Evolutionary conservation across 2,329 filamentous ascomycete genomes (phyloP).

Genomic region (Phialemonium atrogriseum): DNA sequence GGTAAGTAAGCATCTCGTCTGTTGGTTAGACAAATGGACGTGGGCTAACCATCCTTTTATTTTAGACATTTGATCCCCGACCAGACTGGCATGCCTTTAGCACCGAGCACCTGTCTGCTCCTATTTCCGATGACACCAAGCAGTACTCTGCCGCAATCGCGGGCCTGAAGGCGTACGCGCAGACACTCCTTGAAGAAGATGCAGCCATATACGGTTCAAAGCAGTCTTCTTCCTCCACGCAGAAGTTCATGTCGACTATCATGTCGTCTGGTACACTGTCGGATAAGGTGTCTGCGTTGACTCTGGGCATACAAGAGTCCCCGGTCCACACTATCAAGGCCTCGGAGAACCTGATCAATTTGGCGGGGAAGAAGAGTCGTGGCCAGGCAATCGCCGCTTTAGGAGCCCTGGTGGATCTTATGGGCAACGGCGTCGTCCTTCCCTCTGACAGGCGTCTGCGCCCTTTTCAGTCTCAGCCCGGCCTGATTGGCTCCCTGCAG

Average conservation of each 20-base stretch:
- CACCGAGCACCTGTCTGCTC: slow-evolving; percentile 33
- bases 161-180: slow-evolving; percentile 60
- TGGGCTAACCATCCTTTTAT: slow-evolving; percentile 5
- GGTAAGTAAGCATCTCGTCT: slow-evolving; percentile 30
- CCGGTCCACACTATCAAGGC: slow-evolving; percentile 87
- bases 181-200: slow-evolving; percentile 68
- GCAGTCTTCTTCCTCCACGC: slow-evolving; percentile 72
- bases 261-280: slow-evolving; percentile 94
- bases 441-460: slow-evolving; percentile 75
- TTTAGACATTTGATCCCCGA: slow-evolving; percentile 46
- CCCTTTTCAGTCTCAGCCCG: slow-evolving; percentile 72
- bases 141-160: slow-evolving; percentile 35
- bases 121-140: slow-evolving; percentile 34
- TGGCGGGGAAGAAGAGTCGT: slow-evolving; percentile 91
- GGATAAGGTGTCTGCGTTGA: slow-evolving; percentile 93
- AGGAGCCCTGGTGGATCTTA: slow-evolving; percentile 85
- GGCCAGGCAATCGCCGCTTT: slow-evolving; percentile 90
- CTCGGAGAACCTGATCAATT: slow-evolving; percentile 70
- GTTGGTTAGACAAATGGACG: neutral
- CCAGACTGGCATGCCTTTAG: slow-evolving; percentile 47
- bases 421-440: slow-evolving; percentile 80
- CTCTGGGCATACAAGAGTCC: slow-evolving; percentile 90
- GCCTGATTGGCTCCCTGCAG: slow-evolving; percentile 62
- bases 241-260: slow-evolving; percentile 94
- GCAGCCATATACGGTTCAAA: slow-evolving; percentile 66